Conservation (phyloP, 805 yeast genomes). For the Kluyveromyces lactis region DNA sequence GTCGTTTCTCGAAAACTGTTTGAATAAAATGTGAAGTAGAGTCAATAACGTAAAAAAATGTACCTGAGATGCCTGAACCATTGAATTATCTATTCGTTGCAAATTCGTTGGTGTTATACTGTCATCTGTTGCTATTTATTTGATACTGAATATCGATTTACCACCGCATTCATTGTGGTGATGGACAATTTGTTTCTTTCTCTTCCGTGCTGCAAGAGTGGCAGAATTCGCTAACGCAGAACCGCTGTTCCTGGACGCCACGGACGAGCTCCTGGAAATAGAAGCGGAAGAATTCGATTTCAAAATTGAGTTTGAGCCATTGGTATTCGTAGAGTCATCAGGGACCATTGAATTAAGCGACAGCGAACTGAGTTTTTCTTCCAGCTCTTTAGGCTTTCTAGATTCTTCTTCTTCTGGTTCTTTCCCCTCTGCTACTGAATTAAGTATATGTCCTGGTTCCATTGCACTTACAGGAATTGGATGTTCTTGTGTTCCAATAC, state of each 20-base stretch:
- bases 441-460: background rate
- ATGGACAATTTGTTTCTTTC: background rate
- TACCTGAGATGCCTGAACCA: too few relatives aligned
- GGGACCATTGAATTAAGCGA: background rate
- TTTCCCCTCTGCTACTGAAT: background rate
- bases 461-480: background rate
- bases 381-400: background rate
- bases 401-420: background rate
- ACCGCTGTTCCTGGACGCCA: background rate
- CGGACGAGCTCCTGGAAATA: slow-evolving; percentile 1
- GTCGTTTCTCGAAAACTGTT: too few relatives aligned
- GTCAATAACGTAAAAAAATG: too few relatives aligned
- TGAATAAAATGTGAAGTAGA: too few relatives aligned
- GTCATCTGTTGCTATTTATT: background rate
- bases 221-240: background rate
- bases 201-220: background rate
- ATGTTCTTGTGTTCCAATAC: background rate
- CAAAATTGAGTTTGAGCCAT: background rate
- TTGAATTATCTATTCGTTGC: too few relatives aligned
- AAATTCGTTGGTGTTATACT: too few relatives aligned
- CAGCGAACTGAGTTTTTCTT: background rate
- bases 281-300: background rate
- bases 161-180: slow-evolving; percentile 1
- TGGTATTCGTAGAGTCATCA: background rate
- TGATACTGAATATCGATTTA: background rate